Evolutionary conservation across 1,284 basidiomycete genomes (phyloP), one percentile per base, ranked within the genome.

Genomic region (Vanrija humicola): DNA sequence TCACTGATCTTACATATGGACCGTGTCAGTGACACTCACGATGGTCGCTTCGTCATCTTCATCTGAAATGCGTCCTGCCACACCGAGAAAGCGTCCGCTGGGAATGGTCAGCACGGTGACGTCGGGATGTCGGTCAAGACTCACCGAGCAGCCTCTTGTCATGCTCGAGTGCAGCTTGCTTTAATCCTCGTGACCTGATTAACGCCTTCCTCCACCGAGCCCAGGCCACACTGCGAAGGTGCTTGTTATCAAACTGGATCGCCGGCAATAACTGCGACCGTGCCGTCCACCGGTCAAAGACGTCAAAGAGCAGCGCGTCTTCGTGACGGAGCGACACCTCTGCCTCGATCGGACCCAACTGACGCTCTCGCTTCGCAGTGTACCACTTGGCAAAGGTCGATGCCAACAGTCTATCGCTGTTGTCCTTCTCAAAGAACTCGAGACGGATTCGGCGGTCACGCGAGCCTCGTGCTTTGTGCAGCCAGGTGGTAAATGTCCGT

Each of bases 251-350:
- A 43, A 56, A 57, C 46, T 53, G 58, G 9, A 60, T 51, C 3
- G 59, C 52, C 7, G 45, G 43, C 12, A 70, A 51, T 25, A 70
- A 66, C 34, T 56, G 58, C 4, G 68, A 66, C 28, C 43, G 50
- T 8, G 58, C 68, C 23, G 65, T 67, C 73, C 72, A 74, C 28
- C 47, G 63, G 56, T 75, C 73, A 56, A 70, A 71, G 2, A 72
- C 71, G 2, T 55, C 49, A 48, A 73, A 75, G 26, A 74, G 50
- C 3, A 75, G 46, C 7, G 65, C 65, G 48, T 75, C 70, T 50
- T 75, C 73, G 46, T 66, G 65, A 21, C 70, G 61, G 10, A 64
- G 56, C 1, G 59, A 54, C 1, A 72, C 65, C 56, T 70, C 67
- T 15, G 65, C 53, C 50, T 66, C 69, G 16, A 70, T 55, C 1